phyloP scores from a whole-genome alignment of 768 basidiomycete genomes.

The Tylopilus balloui region DNA sequence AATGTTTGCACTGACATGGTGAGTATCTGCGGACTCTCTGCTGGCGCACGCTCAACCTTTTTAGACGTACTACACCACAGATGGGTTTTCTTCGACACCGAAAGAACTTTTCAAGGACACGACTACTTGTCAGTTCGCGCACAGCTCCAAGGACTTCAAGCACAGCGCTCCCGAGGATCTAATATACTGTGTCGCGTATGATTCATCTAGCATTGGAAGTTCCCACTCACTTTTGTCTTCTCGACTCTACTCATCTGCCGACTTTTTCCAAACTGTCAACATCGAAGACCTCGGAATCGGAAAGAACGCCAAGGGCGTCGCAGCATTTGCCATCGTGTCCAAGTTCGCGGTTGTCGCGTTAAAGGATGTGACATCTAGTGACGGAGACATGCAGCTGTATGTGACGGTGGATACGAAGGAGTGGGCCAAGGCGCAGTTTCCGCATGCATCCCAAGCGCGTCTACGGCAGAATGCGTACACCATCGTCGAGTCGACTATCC shows the following conservation, averaged over 20 bases:
- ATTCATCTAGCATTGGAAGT: conserved; percentile 44
- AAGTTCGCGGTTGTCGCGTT: conserved; percentile 92
- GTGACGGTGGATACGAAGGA: conserved; percentile 77
- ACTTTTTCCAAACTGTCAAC: conserved; percentile 69
- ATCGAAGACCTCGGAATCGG: conserved; percentile 85
- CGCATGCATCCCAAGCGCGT: conserved; percentile 75
- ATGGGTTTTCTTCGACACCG: conserved; percentile 66
- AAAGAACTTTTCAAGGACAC: conserved; percentile 65
- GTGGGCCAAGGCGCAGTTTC: conserved; percentile 91
- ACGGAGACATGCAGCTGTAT: conserved; percentile 79
- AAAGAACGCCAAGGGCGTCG: conserved; percentile 82
- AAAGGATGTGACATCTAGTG: conserved; percentile 55
- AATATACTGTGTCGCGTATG: conserved; percentile 89
- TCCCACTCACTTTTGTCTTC: conserved; percentile 49
- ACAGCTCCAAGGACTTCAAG: conserved; percentile 79
- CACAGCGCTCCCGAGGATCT: conserved; percentile 69
- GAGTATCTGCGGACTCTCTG: neutral
- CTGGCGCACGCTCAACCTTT: conserved; percentile 7
- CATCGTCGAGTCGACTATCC: conserved; percentile 88
- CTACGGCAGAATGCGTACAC: conserved; percentile 94
- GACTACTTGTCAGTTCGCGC: conserved; percentile 82
- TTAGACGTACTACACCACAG: conserved; percentile 86
- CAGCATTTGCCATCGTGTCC: conserved; percentile 88
- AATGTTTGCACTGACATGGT: conserved; percentile 71
- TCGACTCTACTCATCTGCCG: conserved; percentile 76